Evolutionary conservation across 306 rosid species (phyloP).

Genomic region (Rubus parviflorus): DNA sequence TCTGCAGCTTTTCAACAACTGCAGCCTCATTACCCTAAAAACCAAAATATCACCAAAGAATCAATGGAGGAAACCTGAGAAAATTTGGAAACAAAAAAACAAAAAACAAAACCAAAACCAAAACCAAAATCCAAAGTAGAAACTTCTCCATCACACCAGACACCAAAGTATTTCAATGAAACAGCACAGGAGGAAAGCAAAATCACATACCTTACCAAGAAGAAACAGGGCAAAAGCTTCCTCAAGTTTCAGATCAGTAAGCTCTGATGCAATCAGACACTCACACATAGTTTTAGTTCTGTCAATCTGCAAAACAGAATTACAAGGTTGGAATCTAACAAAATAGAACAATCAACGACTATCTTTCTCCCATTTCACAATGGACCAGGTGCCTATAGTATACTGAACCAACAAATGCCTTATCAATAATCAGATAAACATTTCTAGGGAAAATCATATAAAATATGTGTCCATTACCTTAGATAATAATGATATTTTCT

Average conservation of each 20-base stretch:
- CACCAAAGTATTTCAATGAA: slow-evolving; percentile 11
- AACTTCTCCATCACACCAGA: slow-evolving; percentile 23
- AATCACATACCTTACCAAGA: slow-evolving; percentile 63
- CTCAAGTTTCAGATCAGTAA: slow-evolving; percentile 73
- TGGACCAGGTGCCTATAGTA: not conserved
- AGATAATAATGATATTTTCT: slow-evolving; percentile 63
- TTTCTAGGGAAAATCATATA: not conserved
- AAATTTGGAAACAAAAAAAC: not conserved
- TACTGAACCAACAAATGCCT: not conserved
- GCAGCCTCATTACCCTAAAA: slow-evolving; percentile 73
- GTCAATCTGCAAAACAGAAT: slow-evolving; percentile 56
- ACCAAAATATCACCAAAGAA: slow-evolving; percentile 24
- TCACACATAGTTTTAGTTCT: slow-evolving; percentile 76
- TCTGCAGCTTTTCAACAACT: slow-evolving; percentile 72
- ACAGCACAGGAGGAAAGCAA: slow-evolving; percentile 23
- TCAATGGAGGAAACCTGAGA: slow-evolving; percentile 12
- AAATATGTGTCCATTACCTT: slow-evolving; percentile 42
- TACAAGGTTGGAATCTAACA: slow-evolving; percentile 3
- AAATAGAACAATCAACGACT: not conserved
- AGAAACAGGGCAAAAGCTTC: slow-evolving; percentile 71
- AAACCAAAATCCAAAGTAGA: not conserved
- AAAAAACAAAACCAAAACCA: not conserved
- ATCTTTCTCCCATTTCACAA: not conserved
- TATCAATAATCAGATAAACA: not conserved
- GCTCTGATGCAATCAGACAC: slow-evolving; percentile 72